Evolutionary conservation across 352 stramenopile genomes (phyloP), one percentile per base, ranked within the genome.

Genomic region (Phytophthora hibernalis): DNA sequence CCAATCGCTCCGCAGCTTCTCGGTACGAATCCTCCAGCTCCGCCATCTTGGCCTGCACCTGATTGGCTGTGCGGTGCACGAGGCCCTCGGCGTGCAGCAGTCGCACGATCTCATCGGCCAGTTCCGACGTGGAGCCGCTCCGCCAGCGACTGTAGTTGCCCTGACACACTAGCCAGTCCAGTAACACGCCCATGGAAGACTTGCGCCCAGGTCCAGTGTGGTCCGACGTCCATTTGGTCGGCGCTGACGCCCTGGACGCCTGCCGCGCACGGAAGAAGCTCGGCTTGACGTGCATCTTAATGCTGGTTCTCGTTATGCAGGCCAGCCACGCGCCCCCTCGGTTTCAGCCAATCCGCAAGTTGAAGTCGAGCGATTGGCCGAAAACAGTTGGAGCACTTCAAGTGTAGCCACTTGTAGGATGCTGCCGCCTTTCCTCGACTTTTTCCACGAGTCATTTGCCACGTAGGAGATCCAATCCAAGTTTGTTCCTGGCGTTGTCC

Each of bases 61-160:
- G 64, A 0, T 26, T 45, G 2, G 48, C 30, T 2, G 48, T 55
- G 59, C 72, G 75, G 47, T 80, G 72, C 31, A 55, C 38, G 30
- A 83, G 49, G 2, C 72, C 68, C 2, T 65, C 50, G 3, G 48
- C 52, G 13, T 69, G 68, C 42, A 80, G 56, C 38, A 44, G 45
- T 9, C 40, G 38, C 50, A 80, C 65, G 43, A 83, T 72, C 55
- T 83, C 75, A 21, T 60, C 54, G 24, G 57, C 55, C 33, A 79
- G n/a, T 8, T 53, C 48, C 2, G 50, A 28, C 15, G 40, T 52
- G 15, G 54, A 43, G 37, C 71, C 59, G 21, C 48, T 56, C 18
- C 61, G 57, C 79, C 79, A 87, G 44, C 79, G 76, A 4, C 63
- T 57, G 61, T 84, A 83, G 64, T 87, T 85, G 31, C 66, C 74